Evolutionary conservation across 441 rosid genomes (phyloP), one percentile per base, ranked within the genome.

Genomic region (Gossypium schwendimanii): DNA sequence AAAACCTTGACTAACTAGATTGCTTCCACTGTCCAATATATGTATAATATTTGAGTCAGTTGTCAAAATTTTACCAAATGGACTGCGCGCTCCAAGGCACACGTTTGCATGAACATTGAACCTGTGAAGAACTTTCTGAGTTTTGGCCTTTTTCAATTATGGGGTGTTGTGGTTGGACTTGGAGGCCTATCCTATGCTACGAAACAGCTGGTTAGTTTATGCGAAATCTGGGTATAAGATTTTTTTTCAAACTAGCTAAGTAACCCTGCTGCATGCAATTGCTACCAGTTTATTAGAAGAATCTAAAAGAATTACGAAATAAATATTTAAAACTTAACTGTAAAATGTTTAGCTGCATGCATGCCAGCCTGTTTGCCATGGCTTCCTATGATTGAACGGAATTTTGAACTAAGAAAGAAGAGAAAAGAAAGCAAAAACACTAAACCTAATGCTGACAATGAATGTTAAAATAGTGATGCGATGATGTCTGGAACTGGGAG

Each of bases 1-100:
- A 70, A 73, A 72, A 60, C 69, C 61, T 75, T 71, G 79, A 73
- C 75, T 63, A 33, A 60, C 18, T 64, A 65, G 11, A 21, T 14
- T 14, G 20, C 69, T 44, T 63, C 17, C 24, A 1, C 8, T 9
- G 14, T 18, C 12, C 12, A 6, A 18, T 18, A 31, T 31, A n/a
- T n/a, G 36, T 0, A 61, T 7, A 41, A 18, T 33, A 62, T 6
- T 28, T 17, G 1, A 6, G 21, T 70, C 52, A 18, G 6, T 28
- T 67, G 70, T 72, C 50, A 50, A 77, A 72, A 10, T 10, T 54
- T 73, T 23, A 60, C 45, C 1, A 2, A 6, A 23, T 17, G 18
- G 31, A n/a, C 39, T 57, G 50, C 72, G 53, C 28, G 26, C 52
- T 63, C 53, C 75, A 36, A 71, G 73, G 33, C n/a, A 28, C 75